Base-by-base conservation (phyloP, 192 early-diverging fungal species). In the Backusella psychrophila region DNA sequence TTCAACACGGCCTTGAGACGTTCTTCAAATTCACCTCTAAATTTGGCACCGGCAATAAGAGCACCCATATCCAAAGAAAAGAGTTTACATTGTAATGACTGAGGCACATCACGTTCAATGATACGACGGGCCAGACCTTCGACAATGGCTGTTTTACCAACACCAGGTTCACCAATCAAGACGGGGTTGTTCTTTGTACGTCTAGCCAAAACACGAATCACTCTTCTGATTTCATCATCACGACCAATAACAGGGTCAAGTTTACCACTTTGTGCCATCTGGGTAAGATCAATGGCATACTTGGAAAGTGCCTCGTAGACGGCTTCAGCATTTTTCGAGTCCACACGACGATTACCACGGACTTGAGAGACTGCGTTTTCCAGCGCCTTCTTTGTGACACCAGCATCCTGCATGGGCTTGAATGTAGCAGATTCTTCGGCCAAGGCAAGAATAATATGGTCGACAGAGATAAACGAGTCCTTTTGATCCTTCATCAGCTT, bases 21-120 rank as follows among this genome's bases (percentile, higher is more conserved):
- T 80, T 98, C 97, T 80, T 99, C 98, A 75, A 98, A 99, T 87
- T 99, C 96, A 75, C 98, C 98, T 66, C 94, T 91, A 83, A 96
- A 98, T 84, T 97, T 97, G 49, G 97, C 93, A 49, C 98, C 98
- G 5, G 98, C 97, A 75, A 94, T 85, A 33, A 95, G 82, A 6
- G 98, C 94, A 46, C 96, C 97, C 96, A 99, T 98, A 82, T 99
- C 98, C 65, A 99, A 89, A 1, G 94, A 95, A 71, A 90, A 98
- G 36, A 99, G 83, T 39, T 89, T 89, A 36, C 89, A 88, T 49
- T 96, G 91, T 31, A 99, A 84, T 29, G 90, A 92, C 63, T 91
- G 82, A 1, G 98, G 98, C 17, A 99, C 97, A 82, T 99, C 98
- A 35, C 94, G 91, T 31, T 90, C 86, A 6, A 98, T 89, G 81